Percentiles rank a stretch among this genome's conserved stretches.
Evolutionary conservation across 768 basidiomycete genomes (phyloP).

Genomic region (Amyloporia xantha): DNA sequence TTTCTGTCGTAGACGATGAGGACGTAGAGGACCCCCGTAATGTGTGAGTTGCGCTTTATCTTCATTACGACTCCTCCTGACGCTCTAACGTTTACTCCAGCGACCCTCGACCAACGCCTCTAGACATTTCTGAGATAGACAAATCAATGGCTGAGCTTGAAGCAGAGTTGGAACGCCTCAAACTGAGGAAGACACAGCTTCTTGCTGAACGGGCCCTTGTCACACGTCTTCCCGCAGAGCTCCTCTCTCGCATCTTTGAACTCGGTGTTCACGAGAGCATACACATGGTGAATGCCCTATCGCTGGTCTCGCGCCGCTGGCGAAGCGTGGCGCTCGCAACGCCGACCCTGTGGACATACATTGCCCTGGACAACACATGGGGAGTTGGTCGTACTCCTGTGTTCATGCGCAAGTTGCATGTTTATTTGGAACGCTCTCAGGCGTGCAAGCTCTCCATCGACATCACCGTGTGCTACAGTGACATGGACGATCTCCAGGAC

Average conservation of each 20-base stretch:
- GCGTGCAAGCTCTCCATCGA: slow-evolving; percentile 23
- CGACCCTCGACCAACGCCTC: slow-evolving; percentile 19
- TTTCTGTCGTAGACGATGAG: not conserved
- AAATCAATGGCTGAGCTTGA: slow-evolving; percentile 20
- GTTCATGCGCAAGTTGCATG: slow-evolving; percentile 22
- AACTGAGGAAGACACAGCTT: slow-evolving; percentile 14
- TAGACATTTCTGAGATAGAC: slow-evolving; percentile 21
- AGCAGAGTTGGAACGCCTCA: slow-evolving; percentile 18
- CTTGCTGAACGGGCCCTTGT: slow-evolving; percentile 23
- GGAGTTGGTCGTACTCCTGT: slow-evolving; percentile 18
- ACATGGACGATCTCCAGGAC: slow-evolving; percentile 16
- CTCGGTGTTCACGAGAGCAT: slow-evolving; percentile 22
- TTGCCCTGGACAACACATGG: slow-evolving; percentile 22
- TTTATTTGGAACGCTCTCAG: slow-evolving; percentile 22
- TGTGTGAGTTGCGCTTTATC: slow-evolving; percentile 1
- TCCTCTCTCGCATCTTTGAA: slow-evolving; percentile 26
- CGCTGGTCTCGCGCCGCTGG: slow-evolving; percentile 25
- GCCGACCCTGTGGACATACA: slow-evolving; percentile 25
- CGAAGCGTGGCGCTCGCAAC: slow-evolving; percentile 19
- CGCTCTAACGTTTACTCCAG: slow-evolving; percentile 7
- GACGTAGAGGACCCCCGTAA: slow-evolving; percentile 5
- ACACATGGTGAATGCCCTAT: slow-evolving; percentile 16
- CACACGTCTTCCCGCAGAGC: slow-evolving; percentile 21
- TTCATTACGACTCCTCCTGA: not conserved
- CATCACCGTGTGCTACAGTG: slow-evolving; percentile 22